Evolutionary conservation across 495 filamentous ascomycete species (phyloP).

Genomic region (Penicillium robsamsonii): DNA sequence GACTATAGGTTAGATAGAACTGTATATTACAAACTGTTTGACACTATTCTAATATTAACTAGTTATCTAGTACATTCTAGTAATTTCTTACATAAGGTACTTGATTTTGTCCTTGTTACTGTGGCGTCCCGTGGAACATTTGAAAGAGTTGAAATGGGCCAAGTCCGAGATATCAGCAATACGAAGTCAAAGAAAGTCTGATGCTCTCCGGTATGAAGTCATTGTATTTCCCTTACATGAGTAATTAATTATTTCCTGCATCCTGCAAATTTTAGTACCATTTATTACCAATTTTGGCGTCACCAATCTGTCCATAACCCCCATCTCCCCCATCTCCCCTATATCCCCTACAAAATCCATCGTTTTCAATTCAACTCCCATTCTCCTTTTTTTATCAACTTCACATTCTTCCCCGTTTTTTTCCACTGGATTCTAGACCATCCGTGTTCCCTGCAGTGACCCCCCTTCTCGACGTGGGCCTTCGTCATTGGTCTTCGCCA

Average conservation of each 20-base stretch:
- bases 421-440: slow-evolving; percentile 20
- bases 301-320: background rate
- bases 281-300: background rate
- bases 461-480: slow-evolving; percentile 42
- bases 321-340: background rate
- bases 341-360: background rate
- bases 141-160: no score
- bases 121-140: background rate
- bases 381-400: slow-evolving; percentile 1
- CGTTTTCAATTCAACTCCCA: background rate
- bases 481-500: slow-evolving; percentile 36
- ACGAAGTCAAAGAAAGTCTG: background rate
- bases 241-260: slow-evolving; percentile 8
- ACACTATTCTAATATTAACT: background rate
- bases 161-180: background rate
- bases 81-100: background rate
- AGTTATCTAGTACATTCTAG: background rate
- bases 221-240: slow-evolving; percentile 4
- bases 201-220: no score
- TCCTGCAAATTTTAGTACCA: background rate
- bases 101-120: background rate
- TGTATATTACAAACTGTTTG: slow-evolving; percentile 5
- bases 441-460: slow-evolving; percentile 29
- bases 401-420: slow-evolving; percentile 1
- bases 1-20: background rate